phyloP scores from a whole-genome alignment of 148 eudicot species.

The Spergularia marina region DNA sequence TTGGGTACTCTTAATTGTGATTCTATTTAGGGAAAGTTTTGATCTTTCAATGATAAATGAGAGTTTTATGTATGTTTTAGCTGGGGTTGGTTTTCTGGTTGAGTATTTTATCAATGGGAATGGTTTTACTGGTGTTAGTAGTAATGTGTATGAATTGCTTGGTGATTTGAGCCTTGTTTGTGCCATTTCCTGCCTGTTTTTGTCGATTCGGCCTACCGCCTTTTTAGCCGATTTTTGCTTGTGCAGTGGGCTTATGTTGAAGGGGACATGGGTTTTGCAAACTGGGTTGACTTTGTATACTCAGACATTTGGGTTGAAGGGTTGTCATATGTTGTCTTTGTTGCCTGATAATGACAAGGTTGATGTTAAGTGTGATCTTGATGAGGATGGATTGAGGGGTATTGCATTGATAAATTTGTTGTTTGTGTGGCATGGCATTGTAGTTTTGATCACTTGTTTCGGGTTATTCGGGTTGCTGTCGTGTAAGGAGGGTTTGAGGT shows the following conservation, averaged over 20 bases:
- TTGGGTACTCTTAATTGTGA: conserved; percentile 63
- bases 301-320: conserved; percentile 54
- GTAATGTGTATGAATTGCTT: conserved; percentile 39
- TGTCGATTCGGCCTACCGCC: conserved; percentile 50
- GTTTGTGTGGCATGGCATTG: conserved; percentile 62
- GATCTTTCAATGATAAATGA: conserved; percentile 41
- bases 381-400: conserved; percentile 66
- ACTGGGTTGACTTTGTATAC: conserved; percentile 65
- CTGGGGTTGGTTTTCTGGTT: conserved; percentile 48
- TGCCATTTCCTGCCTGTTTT: conserved; percentile 59
- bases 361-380: conserved; percentile 79
- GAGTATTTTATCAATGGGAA: conserved; percentile 52
- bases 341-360: conserved; percentile 31
- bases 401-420: conserved; percentile 64
- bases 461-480: conserved; percentile 53
- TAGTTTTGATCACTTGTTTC: conserved; percentile 42
- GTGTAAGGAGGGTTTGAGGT: conserved; percentile 37
- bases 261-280: conserved; percentile 83
- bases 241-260: conserved; percentile 58
- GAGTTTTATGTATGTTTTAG: conserved; percentile 41
- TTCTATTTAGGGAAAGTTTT: conserved; percentile 39
- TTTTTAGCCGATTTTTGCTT: conserved; percentile 73
- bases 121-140: conserved; percentile 51
- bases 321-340: conserved; percentile 48
- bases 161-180: conserved; percentile 61